These are phyloP conservation scores for Pichia californica DNA, from an alignment of 805 yeast genomes.

Conservation along the genomic window DNA sequence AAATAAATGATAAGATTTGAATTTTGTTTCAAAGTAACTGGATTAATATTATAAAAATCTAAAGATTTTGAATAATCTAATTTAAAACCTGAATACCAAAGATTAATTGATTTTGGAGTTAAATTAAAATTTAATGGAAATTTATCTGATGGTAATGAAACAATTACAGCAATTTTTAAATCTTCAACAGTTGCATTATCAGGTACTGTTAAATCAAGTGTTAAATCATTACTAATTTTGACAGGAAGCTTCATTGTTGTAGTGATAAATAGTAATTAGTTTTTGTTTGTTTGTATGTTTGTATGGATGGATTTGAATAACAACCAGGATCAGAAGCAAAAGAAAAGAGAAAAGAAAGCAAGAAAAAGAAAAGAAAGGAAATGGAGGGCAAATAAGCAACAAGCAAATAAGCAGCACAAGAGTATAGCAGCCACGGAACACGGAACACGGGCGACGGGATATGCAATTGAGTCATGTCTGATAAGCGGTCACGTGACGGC, in stretches of 20 bases:
- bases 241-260: conserved; percentile 42
- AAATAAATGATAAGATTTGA: conserved; percentile 25
- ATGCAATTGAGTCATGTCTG: no score
- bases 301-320: no score
- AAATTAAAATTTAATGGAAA: conserved; percentile 13
- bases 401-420: no score
- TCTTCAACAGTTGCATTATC: conserved; percentile 48
- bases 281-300: neutral
- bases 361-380: neutral
- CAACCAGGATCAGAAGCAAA: neutral
- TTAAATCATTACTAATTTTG: conserved; percentile 29
- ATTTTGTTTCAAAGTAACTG: conserved; percentile 11
- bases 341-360: neutral
- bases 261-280: neutral
- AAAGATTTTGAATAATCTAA: conserved; percentile 24
- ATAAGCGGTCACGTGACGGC: no score
- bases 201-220: conserved; percentile 39
- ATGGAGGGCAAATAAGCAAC: no score
- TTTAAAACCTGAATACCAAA: conserved; percentile 30
- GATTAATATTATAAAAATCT: conserved; percentile 24
- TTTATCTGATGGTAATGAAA: conserved; percentile 24
- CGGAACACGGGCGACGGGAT: no score
- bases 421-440: no score
- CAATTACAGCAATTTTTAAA: conserved; percentile 40
- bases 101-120: conserved; percentile 17